Evolutionary conservation across 1,284 basidiomycete genomes (phyloP), one percentile per base, ranked within the genome.

Genomic region (Earliella scabrosa): DNA sequence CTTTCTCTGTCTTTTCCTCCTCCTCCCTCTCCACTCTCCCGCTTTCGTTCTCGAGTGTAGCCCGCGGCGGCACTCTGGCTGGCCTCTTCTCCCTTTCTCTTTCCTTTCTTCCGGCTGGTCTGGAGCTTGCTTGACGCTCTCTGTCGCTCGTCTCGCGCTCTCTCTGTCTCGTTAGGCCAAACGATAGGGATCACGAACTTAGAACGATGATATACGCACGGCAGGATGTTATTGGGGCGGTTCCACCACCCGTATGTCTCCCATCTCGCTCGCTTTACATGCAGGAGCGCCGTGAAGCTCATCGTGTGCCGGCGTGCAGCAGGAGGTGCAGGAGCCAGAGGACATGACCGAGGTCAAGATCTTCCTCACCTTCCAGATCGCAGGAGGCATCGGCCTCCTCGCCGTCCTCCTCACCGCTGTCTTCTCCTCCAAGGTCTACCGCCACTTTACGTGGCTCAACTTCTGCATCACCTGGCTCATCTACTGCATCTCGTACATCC

Each of bases 391-490:
- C 14, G 73, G 73, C 7, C 44, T 70, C n/a, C 46, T 66, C 14
- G 41, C 70, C 13, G 67, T 73, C 43, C 62, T 74, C 23, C 23
- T 68, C 18, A 69, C 67, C 11, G 71, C 71, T 2, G n/a, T 71
- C 16, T 60, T 66, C 27, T 66, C 67, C n/a, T 53, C 50, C 4
- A 64, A 60, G 29, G 64, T 74, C 48, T 65, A 67, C 45, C 64
- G 73, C 45, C 71, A 72, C 59, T 60, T 69, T 16, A 73, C 73
- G 1, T 75, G 71, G 69, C 67, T 72, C 50, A 71, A 66, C 56
- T 75, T 75, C 62, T 71, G 70, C 50, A 54, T 67, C 14, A 66
- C 71, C 11, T 75, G 74, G 74, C 65, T 74, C 38, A 63, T 75
- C 11, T 74, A 69, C 41, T 67, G 66, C 43, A 50, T 73, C 27